Evolutionary conservation across 305 asterid species (phyloP), one percentile per base, ranked within the genome.

Genomic region (Fraxinus xanthoxyloides): DNA sequence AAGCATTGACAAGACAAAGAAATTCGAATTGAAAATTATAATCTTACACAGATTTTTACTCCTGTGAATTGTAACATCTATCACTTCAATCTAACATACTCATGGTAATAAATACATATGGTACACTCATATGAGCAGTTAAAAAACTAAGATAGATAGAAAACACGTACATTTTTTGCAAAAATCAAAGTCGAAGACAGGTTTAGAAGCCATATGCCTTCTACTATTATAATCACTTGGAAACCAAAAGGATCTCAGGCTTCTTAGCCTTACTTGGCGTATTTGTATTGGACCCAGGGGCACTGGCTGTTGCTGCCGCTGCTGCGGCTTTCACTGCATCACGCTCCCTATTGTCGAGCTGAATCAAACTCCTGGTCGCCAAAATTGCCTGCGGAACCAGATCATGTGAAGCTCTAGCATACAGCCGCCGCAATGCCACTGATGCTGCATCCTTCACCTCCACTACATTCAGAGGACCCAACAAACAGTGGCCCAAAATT

Each of bases 221-320:
- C 67, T 40, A 69, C 82, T 35, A 79, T 84, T 88, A 91, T 61
- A 82, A 76, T 94, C 92, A 96, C 84, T 96, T 94, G 34, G 99
- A 93, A 90, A 90, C 99, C 89, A 94, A 85, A 78, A 93, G 97
- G 77, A 96, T 90, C 92, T 96, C 98, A 0, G 98, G 99, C 89
- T 93, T 96, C 89, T 93, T 96, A 67, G 97, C 98, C 89, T 96
- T 96, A 89, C 95, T 94, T 3, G 99, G 99, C 4, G 99, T 96
- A 88, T 87, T 96, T 19, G 89, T 89, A 89, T 89, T 92, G 15
- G 98, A 96, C 65, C 88, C 86, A 19, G 93, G 73, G 74, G 90
- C 86, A 85, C 75, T 82, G 65, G 89, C 72, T 7, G 81, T 84
- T 0, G 87, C 87, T 65, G 88, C 88, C 21, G 48, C 87, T 75